phyloP scores from a whole-genome alignment of 1,284 basidiomycete genomes.

The Trichosporon asahii region DNA sequence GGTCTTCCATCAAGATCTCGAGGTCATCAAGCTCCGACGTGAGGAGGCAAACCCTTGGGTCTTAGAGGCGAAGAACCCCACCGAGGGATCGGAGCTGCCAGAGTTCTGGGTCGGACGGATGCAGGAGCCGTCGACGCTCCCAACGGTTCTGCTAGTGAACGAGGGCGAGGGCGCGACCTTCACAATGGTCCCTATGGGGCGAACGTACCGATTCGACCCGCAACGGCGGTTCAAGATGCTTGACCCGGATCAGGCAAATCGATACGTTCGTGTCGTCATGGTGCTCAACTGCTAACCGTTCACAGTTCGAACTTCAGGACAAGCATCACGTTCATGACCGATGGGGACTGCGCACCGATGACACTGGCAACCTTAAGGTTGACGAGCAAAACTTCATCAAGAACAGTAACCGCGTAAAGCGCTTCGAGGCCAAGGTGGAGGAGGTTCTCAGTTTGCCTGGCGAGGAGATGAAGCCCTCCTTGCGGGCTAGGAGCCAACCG shows the following conservation, averaged over 20 bases:
- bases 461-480: background rate
- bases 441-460: slow-evolving; percentile 17
- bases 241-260: slow-evolving; percentile 46
- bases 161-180: slow-evolving; percentile 38
- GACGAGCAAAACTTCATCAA: slow-evolving; percentile 22
- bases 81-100: slow-evolving; percentile 25
- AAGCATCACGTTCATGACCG: slow-evolving; percentile 44
- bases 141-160: slow-evolving; percentile 42
- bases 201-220: slow-evolving; percentile 46
- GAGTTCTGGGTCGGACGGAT: slow-evolving; percentile 48
- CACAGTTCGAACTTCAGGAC: slow-evolving; percentile 42
- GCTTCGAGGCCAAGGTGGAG: slow-evolving; percentile 29
- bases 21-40: slow-evolving; percentile 40
- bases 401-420: slow-evolving; percentile 28
- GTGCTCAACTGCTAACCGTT: slow-evolving; percentile 3
- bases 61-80: slow-evolving; percentile 37
- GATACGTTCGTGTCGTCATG: slow-evolving; percentile 31
- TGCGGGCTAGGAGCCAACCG: background rate
- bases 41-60: slow-evolving; percentile 49
- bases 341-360: slow-evolving; percentile 39
- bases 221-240: slow-evolving; percentile 45
- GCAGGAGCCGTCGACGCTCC: slow-evolving; percentile 32
- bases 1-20: slow-evolving; percentile 45
- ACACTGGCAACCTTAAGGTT: background rate
- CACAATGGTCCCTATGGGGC: slow-evolving; percentile 41